These are phyloP conservation scores for Terfezia claveryi DNA, from an alignment of 495 filamentous ascomycete genomes.

Conservation along the genomic window DNA sequence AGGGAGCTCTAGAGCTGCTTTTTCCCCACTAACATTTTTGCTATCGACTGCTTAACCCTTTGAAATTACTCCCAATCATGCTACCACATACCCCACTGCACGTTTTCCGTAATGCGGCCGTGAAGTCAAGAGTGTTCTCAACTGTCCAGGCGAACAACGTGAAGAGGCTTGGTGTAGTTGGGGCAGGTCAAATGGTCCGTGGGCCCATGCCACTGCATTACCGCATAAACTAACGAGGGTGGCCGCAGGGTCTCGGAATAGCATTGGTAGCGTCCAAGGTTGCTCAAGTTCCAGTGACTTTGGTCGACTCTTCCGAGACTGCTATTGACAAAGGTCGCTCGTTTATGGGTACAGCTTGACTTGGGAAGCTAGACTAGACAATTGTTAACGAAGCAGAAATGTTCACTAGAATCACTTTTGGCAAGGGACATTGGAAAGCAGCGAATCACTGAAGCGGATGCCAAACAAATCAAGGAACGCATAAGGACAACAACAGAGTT, in stretches of 20 bases:
- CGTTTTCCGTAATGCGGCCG: too few relatives aligned
- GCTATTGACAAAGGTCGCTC: conserved; percentile 79
- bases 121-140: neutral
- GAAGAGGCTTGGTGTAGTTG: conserved; percentile 76
- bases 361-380: neutral
- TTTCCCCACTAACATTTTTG: too few relatives aligned
- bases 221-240: conserved; percentile 14
- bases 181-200: conserved; percentile 86
- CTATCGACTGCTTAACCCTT: too few relatives aligned
- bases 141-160: conserved; percentile 44
- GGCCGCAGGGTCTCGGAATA: conserved; percentile 72
- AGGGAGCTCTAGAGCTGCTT: too few relatives aligned
- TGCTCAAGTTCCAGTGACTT: conserved; percentile 61
- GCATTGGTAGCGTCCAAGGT: conserved; percentile 80
- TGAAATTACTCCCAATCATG: too few relatives aligned
- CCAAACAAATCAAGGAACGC: conserved; percentile 43
- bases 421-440: conserved; percentile 78
- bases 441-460: conserved; percentile 54
- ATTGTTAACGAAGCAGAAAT: neutral
- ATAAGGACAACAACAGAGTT: conserved; percentile 50
- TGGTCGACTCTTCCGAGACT: conserved; percentile 66
- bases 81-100: too few relatives aligned
- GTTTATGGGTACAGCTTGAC: conserved; percentile 48
- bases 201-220: neutral
- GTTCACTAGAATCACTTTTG: conserved; percentile 54